Evolutionary conservation across 352 stramenopile genomes (phyloP), one percentile per base, ranked within the genome.

Genomic region (Phytophthora agathidicida): DNA sequence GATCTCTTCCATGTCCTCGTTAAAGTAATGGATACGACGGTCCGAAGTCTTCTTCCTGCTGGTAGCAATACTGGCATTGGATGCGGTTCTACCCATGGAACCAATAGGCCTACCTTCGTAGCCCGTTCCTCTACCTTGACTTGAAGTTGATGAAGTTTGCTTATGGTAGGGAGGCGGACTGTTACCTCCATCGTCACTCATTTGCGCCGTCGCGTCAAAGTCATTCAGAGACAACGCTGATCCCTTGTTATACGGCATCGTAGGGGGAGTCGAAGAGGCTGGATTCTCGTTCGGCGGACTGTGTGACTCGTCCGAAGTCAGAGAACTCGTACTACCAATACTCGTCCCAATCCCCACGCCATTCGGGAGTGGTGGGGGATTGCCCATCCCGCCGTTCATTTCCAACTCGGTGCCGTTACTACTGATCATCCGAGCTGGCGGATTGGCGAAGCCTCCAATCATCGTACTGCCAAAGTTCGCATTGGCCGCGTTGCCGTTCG

Each of bases 1-100:
- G 41, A 96, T 94, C 63, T 96, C 85, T 26, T 91, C 84, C 59
- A 96, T 90, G 47, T 96, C 87, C 33, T 92, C 85, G 58, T 96
- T 96, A 62, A 96, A 91, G 60, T 90, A 96, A 60, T 87, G 73
- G 23, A 91, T 89, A 8, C 86, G 86, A 38, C 79, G 78, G 20
- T 64, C 52, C n/a, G 63, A 74, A 8, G 53, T 69, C 45, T 78
- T 76, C 65, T 83, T 69, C 43, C 67, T 58, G 43, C 43, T 54
- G 42, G 51, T 70, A 17, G 63, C 55, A 56, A 65, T 71, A 37
- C 64, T 68, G 30, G 66, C 66, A 52, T 68, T 71, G 3, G 66
- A 75, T 35, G 56, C 55, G 9, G 66, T 75, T 58, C 67, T 71
- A 53, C 62, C 63, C 52, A 73, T 70, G 22, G 50, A 59, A 42